phyloP scores from a whole-genome alignment of 2,329 filamentous ascomycete genomes.

The Phyllosticta citribraziliensis region DNA sequence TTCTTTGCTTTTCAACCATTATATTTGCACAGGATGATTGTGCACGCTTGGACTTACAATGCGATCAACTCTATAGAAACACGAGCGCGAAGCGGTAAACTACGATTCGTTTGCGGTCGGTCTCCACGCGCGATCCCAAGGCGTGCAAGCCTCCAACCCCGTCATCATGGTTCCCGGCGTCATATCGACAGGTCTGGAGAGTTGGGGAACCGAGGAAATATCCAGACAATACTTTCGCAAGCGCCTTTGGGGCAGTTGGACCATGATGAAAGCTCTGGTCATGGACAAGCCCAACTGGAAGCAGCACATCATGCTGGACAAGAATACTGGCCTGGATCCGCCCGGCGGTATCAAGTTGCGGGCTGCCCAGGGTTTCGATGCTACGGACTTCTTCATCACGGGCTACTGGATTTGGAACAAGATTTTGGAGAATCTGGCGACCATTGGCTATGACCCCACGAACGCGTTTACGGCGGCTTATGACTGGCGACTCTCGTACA shows the following conservation, averaged over 20 bases:
- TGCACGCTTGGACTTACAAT: neutral
- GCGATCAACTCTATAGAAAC: constrained; percentile 47
- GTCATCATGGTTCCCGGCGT: constrained; percentile 97
- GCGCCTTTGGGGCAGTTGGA: constrained; percentile 95
- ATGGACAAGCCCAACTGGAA: constrained; percentile 94
- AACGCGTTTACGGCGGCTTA: constrained; percentile 62
- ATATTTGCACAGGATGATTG: neutral
- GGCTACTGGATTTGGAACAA: constrained; percentile 99
- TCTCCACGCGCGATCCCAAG: constrained; percentile 69
- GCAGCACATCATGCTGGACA: constrained; percentile 92
- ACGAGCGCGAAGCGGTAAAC: constrained; percentile 76
- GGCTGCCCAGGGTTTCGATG: constrained; percentile 92
- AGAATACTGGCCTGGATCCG: constrained; percentile 80
- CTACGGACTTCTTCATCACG: constrained; percentile 84
- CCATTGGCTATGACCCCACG: constrained; percentile 87
- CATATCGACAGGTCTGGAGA: constrained; percentile 93
- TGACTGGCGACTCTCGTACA: constrained; percentile 88
- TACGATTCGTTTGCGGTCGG: constrained; percentile 94
- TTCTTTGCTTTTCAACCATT: neutral
- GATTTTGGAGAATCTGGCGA: constrained; percentile 92
- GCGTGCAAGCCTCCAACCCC: constrained; percentile 71
- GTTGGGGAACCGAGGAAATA: constrained; percentile 74
- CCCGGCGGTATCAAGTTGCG: constrained; percentile 72
- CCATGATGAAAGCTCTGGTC: constrained; percentile 92
- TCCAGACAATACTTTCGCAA: constrained; percentile 91